Conservation (phyloP, 2,329 filamentous ascomycete species). For the Cercospora citrullina region DNA sequence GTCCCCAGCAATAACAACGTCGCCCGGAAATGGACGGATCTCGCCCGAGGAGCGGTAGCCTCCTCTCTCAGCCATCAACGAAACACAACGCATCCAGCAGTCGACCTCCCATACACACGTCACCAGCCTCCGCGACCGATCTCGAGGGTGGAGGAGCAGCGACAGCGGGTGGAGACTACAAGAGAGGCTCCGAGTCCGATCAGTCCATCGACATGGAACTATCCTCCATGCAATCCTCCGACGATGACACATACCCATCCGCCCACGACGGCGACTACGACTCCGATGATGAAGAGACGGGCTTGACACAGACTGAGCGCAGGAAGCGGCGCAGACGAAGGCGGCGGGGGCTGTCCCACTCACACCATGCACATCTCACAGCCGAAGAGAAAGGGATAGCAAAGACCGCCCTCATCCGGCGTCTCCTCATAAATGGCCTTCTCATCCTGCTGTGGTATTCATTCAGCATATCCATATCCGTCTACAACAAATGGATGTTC, state of each 20-base stretch:
- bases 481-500: slow-evolving; percentile 99
- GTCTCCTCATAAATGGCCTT: slow-evolving; percentile 70
- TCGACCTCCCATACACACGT: background rate
- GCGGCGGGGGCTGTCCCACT: slow-evolving; percentile 64
- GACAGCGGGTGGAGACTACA: background rate
- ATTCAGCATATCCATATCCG: slow-evolving; percentile 89
- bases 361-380: slow-evolving; percentile 65
- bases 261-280: slow-evolving; percentile 14
- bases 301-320: slow-evolving; percentile 70
- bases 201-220: slow-evolving; percentile 25
- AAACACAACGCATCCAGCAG: slow-evolving; percentile 2
- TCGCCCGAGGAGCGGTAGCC: slow-evolving; percentile 1
- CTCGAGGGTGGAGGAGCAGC: background rate
- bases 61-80: background rate
- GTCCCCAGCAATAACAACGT: background rate
- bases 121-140: background rate
- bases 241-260: background rate
- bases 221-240: slow-evolving; percentile 24
- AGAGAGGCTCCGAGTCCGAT: slow-evolving; percentile 16
- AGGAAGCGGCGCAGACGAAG: slow-evolving; percentile 62
- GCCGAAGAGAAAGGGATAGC: slow-evolving; percentile 70
- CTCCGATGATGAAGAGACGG: slow-evolving; percentile 78
- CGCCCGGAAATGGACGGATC: background rate
- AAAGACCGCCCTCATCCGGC: slow-evolving; percentile 69
- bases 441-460: slow-evolving; percentile 84